A percentile compares a stretch with the other conserved stretches of the same genome.
Conservation (phyloP, 2,329 filamentous ascomycete genomes). For the Microdochium nivale region DNA sequence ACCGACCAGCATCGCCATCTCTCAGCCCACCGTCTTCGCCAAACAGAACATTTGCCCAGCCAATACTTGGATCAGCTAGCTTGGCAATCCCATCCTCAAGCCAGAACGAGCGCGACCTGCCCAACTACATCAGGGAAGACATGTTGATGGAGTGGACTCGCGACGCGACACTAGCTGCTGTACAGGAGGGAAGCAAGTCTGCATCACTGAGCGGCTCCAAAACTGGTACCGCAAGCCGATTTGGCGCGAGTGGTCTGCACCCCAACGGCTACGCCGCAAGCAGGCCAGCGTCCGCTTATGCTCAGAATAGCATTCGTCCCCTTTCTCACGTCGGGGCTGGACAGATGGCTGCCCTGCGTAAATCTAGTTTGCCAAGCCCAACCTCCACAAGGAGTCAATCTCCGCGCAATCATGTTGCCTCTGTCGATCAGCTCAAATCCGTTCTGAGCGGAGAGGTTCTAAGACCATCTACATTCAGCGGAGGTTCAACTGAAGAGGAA, state of each 20-base stretch:
- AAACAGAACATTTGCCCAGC: slow-evolving; percentile 52
- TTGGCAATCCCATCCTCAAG: slow-evolving; percentile 28
- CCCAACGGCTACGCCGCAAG: slow-evolving; percentile 27
- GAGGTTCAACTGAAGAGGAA: slow-evolving; percentile 32
- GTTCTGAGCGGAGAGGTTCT: slow-evolving; percentile 44
- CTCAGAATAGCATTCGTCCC: slow-evolving; percentile 40
- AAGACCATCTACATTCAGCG: slow-evolving; percentile 27
- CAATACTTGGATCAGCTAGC: slow-evolving; percentile 42
- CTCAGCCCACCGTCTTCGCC: slow-evolving; percentile 65
- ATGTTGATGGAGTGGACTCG: slow-evolving; percentile 76
- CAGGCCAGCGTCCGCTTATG: slow-evolving; percentile 35
- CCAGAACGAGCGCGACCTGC: slow-evolving; percentile 47
- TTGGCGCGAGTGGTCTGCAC: slow-evolving; percentile 46
- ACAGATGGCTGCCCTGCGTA: slow-evolving; percentile 36
- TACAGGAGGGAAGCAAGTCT: slow-evolving; percentile 62
- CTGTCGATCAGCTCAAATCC: slow-evolving; percentile 56
- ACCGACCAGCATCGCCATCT: slow-evolving; percentile 52
- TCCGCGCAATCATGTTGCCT: slow-evolving; percentile 43
- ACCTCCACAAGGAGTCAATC: slow-evolving; percentile 33
- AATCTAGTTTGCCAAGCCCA: slow-evolving; percentile 44
- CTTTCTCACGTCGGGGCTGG: slow-evolving; percentile 29
- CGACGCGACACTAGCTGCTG: slow-evolving; percentile 60
- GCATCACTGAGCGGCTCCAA: slow-evolving; percentile 70
- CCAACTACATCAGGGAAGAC: slow-evolving; percentile 59
- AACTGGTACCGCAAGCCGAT: slow-evolving; percentile 46